Evolutionary conservation across 2,329 filamentous ascomycete genomes (phyloP), one percentile per base, ranked within the genome.

Genomic region (Colletotrichum sp.): DNA sequence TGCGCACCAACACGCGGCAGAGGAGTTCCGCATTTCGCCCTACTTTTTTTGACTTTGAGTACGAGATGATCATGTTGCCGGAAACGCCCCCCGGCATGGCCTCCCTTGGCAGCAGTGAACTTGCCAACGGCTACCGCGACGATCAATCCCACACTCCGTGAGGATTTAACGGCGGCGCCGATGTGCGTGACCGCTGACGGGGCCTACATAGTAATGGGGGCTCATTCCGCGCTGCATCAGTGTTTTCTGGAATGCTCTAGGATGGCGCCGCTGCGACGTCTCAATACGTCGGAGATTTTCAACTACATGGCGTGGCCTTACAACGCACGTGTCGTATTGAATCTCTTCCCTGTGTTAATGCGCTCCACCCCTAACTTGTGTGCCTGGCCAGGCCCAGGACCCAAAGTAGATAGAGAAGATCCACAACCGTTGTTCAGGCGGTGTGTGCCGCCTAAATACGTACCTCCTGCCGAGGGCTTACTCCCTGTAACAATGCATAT

Each of bases 41-140:
- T 57, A 57, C 52, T 57, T 57, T 57, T 57, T 27, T 57, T 57
- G 52, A 27, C 52, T 57, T 57, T 22, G 22, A 16, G 52, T 27
- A 57, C 52, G 52, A 57, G 52, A 57, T 25, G 52, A 57, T 57
- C 52, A 57, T 57, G 52, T 27, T 57, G 16, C 52, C 52, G 52
- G 52, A 57, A 57, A 57, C 52, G 52, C 52, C 52, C 25, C 13
- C 52, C 52, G 52, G 52, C 52, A 57, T 27, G 52, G 13, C 52
- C 52, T 57, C 22, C n/a, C 52, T 57, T 57, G 52, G 25, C 25
- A 57, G 52, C 52, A 16, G 52, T 25, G 0, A 57, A 15, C 52
- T 57, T 44, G 39, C 19, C 3, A 44, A 44, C 39, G 39, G 19
- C 39, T 57, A 9, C 52, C 22, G 52, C 52, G 25, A 0, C 52